Evolutionary conservation across 805 yeast species (phyloP), one percentile per base, ranked within the genome.

Genomic region (Candida methanosorbosa): DNA sequence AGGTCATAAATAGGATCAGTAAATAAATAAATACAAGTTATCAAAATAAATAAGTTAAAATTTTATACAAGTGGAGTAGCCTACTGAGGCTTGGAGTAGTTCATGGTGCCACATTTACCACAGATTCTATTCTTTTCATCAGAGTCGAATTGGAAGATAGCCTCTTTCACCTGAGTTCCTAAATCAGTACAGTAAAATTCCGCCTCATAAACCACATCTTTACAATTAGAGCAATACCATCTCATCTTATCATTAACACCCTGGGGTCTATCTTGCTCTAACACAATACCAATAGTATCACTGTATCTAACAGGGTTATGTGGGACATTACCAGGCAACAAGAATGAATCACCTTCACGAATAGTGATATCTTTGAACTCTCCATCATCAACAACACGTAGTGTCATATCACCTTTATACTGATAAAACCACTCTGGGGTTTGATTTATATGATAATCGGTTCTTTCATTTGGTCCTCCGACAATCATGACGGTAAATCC

Each of bases 401-500:
- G 65, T 16, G 82, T 70, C 95, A 88, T 87, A 18, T 68, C 64
- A 2, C 97, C 97, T 56, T 84, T 84, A 54, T 81, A 73, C 67
- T 82, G 90, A 59, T 81, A 78, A 56, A 88, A 88, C 74, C 86
- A 88, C 50, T 88, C 97, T 1, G 97, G 96, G 0, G 97, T 88
- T 48, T 85, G 94, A 52, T 88, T 88, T 32, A 88, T 74, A 51
- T 88, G 97, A 54, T 85, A 88, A 54, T 88, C 97, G 0, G 95
- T 87, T 38, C 97, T 68, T 49, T 80, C 94, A 54, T 88, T 88
- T 4, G 97, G 97, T 0, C 97, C 97, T 13, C 97, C 97, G 2
- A 88, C 94, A 34, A 87, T 78, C 96, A 88, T 88, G 25, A 87
- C 86, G 0, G 96, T 87, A 54, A 82, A 83, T 0, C 96, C 96